Evolutionary conservation across 2,329 filamentous ascomycete species (phyloP), one percentile per base, ranked within the genome.

Genomic region (Aspergillus hortae): DNA sequence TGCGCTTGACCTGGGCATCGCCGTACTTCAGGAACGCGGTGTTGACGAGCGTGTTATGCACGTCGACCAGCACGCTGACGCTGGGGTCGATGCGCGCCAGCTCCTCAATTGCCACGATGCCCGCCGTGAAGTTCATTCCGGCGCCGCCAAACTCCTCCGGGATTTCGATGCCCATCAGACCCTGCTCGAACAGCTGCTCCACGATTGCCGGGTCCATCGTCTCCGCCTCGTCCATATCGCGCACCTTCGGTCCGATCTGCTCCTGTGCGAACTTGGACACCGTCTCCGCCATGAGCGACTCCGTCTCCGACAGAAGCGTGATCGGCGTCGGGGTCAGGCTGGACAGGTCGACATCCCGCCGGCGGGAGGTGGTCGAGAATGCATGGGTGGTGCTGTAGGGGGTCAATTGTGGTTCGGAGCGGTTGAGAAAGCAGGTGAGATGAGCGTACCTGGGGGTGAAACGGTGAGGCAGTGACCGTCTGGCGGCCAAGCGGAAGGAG

Each of bases 41-140:
- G 77, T 96, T 96, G 73, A 96, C 92, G 47, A 99, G 80, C 1
- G 94, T 99, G 76, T 99, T 99, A 80, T 99, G 94, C 19, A 99
- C 94, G 72, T 99, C 94, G 52, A 92, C 90, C 78, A 99, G 76
- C 57, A 99, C 94, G 66, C 89, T 92, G 57, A 99, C 94, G 60
- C 89, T 95, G 38, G 94, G 94, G 67, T 99, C 94, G 15, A 95
- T 89, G 52, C 91, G 84, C 1, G 94, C 94, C 55, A 99, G 80
- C 80, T 99, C 94, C 76, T 99, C 94, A 64, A 99, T 99, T 25
- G 90, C 92, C 42, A 99, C 87, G 68, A 99, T 96, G 55, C 92
- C 92, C 1, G 92, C 79, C 1, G 94, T 97, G 76, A 99, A 99
- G 82, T 96, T 96, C 94, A 99, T 97, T 62, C 92, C 94, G 0